Percentiles rank a stretch among this genome's conserved stretches.
phyloP scores from a whole-genome alignment of 495 filamentous ascomycete species.

The Niebla homalea region DNA sequence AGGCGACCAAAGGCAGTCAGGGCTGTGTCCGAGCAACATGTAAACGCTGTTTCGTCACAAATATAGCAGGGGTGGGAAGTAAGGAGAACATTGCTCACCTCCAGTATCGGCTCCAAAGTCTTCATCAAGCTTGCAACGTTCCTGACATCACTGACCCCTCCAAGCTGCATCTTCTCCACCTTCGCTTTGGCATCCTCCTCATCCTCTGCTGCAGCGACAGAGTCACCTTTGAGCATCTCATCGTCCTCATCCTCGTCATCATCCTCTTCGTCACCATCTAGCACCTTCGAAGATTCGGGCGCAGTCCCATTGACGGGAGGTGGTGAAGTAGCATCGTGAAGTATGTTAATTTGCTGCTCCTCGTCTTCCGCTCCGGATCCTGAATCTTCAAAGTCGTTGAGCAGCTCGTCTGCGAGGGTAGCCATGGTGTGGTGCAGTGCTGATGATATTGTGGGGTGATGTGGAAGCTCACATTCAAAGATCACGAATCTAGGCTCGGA shows the following conservation, averaged over 20 bases:
- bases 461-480: no score
- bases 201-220: slow-evolving; percentile 33
- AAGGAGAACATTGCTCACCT: slow-evolving; percentile 42
- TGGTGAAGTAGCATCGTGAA: slow-evolving; percentile 18
- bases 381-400: slow-evolving; percentile 80
- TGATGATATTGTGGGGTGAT: no score
- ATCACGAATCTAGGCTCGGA: no score
- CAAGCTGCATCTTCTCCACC: slow-evolving; percentile 67
- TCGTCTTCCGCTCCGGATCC: slow-evolving; percentile 46
- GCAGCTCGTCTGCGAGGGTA: slow-evolving; percentile 66
- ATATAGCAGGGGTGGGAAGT: slow-evolving; percentile 1
- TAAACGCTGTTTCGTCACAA: slow-evolving; percentile 27
- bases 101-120: slow-evolving; percentile 58
- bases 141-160: slow-evolving; percentile 56
- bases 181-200: slow-evolving; percentile 57
- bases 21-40: slow-evolving; percentile 31
- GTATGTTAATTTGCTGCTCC: slow-evolving; percentile 33
- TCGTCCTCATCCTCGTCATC: slow-evolving; percentile 11
- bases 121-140: slow-evolving; percentile 65
- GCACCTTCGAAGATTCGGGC: slow-evolving; percentile 30
- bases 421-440: slow-evolving; percentile 40
- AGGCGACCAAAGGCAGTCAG: slow-evolving; percentile 41
- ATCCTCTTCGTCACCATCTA: slow-evolving; percentile 35
- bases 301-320: slow-evolving; percentile 21
- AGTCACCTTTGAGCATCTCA: slow-evolving; percentile 10